phyloP scores from a whole-genome alignment of 495 filamentous ascomycete species.

The Oleoguttula mirabilis region DNA sequence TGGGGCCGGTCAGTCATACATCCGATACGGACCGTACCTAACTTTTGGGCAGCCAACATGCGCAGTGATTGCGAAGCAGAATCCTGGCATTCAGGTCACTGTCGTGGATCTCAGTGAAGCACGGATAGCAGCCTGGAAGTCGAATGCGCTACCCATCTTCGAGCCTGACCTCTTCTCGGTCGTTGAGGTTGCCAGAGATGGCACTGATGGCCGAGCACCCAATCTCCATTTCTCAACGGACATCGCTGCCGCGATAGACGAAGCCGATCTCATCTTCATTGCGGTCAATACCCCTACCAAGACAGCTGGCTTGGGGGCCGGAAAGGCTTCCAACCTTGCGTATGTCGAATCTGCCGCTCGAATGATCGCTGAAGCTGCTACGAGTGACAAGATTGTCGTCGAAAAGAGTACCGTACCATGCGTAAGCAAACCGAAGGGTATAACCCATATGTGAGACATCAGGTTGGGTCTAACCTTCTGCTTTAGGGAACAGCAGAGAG shows the following conservation, averaged over 20 bases:
- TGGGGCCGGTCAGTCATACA: not conserved
- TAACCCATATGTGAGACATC: no score
- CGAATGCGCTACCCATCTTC: conserved; percentile 60
- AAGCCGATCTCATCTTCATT: conserved; percentile 66
- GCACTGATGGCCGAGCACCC: conserved; percentile 29
- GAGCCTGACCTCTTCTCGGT: conserved; percentile 61
- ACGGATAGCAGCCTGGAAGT: conserved; percentile 64
- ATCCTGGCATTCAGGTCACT: conserved; percentile 53
- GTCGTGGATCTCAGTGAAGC: conserved; percentile 57
- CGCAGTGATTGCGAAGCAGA: conserved; percentile 60
- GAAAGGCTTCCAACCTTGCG: conserved; percentile 58
- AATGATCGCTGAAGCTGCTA: conserved; percentile 54
- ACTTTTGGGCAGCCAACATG: conserved; percentile 55
- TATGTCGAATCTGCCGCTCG: conserved; percentile 58
- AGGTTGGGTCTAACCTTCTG: no score
- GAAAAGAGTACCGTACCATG: conserved; percentile 81
- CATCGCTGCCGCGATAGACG: conserved; percentile 44
- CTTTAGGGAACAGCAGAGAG: conserved; percentile 63
- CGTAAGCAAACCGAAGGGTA: no score
- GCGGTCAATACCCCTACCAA: conserved; percentile 79
- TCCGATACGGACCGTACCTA: not conserved
- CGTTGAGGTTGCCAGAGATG: conserved; percentile 52
- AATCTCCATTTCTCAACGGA: conserved; percentile 67
- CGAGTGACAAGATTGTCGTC: conserved; percentile 59
- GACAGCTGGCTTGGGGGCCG: conserved; percentile 54